These are phyloP conservation scores for Saccharum officinarum DNA, from an alignment of 176 grass and related monocot species.

Conservation along the genomic window DNA sequence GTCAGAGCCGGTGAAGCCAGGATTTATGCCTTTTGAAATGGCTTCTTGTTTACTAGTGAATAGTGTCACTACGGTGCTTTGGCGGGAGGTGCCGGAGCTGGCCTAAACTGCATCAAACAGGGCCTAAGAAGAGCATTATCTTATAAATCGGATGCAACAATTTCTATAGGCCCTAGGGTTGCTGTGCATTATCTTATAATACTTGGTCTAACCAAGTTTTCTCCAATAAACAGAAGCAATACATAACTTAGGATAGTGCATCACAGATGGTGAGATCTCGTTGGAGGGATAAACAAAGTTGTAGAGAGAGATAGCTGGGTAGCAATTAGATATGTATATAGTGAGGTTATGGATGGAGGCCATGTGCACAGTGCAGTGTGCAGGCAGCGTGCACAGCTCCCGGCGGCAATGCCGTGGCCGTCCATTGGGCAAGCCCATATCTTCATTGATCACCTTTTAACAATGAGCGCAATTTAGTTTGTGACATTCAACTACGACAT, in stretches of 20 bases:
- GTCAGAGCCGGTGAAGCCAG: too few relatives aligned
- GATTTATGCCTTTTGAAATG: too few relatives aligned
- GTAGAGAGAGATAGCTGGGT: background rate
- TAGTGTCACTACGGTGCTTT: too few relatives aligned
- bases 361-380: background rate
- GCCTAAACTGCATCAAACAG: too few relatives aligned
- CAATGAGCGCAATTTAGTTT: background rate
- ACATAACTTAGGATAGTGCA: constrained; percentile 18
- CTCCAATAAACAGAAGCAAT: background rate
- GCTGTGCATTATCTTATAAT: background rate
- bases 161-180: background rate
- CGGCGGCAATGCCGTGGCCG: background rate
- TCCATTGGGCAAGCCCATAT: background rate
- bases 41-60: too few relatives aligned
- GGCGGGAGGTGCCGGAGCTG: too few relatives aligned
- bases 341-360: background rate
- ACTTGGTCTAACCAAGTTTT: background rate
- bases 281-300: constrained; percentile 21
- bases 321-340: background rate
- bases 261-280: background rate
- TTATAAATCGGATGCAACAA: background rate
- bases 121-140: too few relatives aligned
- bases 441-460: background rate
- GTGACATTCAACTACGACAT: background rate
- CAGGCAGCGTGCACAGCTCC: background rate